Conservation (phyloP, 2,329 filamentous ascomycete species). For the Cyphellophora europaea region DNA sequence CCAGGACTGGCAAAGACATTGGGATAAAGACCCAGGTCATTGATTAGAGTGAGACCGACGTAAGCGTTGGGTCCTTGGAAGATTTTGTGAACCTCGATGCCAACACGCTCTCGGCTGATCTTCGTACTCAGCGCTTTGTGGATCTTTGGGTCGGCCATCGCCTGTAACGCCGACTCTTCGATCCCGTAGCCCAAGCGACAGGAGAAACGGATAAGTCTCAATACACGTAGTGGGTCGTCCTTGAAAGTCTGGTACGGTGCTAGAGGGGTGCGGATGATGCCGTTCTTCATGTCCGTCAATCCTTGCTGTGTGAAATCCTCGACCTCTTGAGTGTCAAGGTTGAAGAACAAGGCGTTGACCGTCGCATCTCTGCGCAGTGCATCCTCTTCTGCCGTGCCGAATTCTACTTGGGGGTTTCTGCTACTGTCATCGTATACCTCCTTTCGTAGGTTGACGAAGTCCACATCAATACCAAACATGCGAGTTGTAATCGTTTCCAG, state of each 20-base stretch:
- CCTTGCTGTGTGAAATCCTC: slow-evolving; percentile 78
- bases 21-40: slow-evolving; percentile 14
- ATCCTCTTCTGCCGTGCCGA: slow-evolving; percentile 85
- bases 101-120: slow-evolving; percentile 85
- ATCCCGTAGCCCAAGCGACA: slow-evolving; percentile 75
- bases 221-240: slow-evolving; percentile 80
- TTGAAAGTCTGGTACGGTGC: slow-evolving; percentile 87
- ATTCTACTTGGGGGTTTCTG: slow-evolving; percentile 85
- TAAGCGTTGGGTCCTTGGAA: slow-evolving; percentile 50
- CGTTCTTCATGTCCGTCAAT: slow-evolving; percentile 60
- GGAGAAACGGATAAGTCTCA: slow-evolving; percentile 83
- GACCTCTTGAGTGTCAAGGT: slow-evolving; percentile 66
- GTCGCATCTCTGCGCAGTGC: slow-evolving; percentile 83
- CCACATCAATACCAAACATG: slow-evolving; percentile 78
- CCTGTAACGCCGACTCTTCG: slow-evolving; percentile 55
- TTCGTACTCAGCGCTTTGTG: slow-evolving; percentile 71
- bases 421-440: slow-evolving; percentile 86
- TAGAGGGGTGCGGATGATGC: slow-evolving; percentile 74
- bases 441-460: slow-evolving; percentile 88
- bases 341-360: slow-evolving; percentile 94
- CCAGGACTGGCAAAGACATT: slow-evolving; percentile 17
- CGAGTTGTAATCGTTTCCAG: slow-evolving; percentile 82
- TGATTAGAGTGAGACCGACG: slow-evolving; percentile 15
- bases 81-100: slow-evolving; percentile 86
- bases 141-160: slow-evolving; percentile 74